Evolutionary conservation across 2,329 filamentous ascomycete genomes (phyloP).

Genomic region (Teratosphaeria destructans): DNA sequence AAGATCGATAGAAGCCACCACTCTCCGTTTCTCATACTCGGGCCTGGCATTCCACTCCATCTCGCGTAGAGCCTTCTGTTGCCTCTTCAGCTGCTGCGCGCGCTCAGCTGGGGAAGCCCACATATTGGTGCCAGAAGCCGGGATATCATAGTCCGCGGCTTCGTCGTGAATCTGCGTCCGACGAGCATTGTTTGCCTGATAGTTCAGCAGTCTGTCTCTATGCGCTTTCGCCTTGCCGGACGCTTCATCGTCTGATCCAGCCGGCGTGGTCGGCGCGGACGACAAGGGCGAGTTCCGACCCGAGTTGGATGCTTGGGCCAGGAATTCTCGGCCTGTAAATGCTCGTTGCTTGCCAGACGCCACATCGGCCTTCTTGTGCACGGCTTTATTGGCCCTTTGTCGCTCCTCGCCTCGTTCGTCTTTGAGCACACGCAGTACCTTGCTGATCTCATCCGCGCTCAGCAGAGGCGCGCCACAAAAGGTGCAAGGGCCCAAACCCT

Average conservation of each 20-base stretch:
- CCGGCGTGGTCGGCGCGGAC: slow-evolving; percentile 16
- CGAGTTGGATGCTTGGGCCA: slow-evolving; percentile 22
- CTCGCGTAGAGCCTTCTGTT: slow-evolving; percentile 73
- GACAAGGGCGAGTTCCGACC: slow-evolving; percentile 27
- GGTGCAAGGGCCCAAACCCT: slow-evolving; percentile 88
- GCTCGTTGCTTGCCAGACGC: slow-evolving; percentile 30
- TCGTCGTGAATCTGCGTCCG: slow-evolving; percentile 81
- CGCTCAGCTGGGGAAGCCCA: slow-evolving; percentile 80
- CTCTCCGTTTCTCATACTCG: slow-evolving; percentile 78
- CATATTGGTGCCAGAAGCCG: slow-evolving; percentile 53
- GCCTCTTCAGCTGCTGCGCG: slow-evolving; percentile 70
- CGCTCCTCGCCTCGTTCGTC: slow-evolving; percentile 80
- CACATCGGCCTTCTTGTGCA: slow-evolving; percentile 57
- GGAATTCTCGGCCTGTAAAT: slow-evolving; percentile 28
- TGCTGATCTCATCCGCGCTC: slow-evolving; percentile 61
- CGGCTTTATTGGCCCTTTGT: slow-evolving; percentile 68
- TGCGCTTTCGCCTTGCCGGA: slow-evolving; percentile 64
- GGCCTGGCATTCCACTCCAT: slow-evolving; percentile 77
- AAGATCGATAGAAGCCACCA: slow-evolving; percentile 77
- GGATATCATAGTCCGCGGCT: slow-evolving; percentile 62
- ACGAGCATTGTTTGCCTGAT: slow-evolving; percentile 75
- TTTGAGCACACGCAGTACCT: slow-evolving; percentile 72
- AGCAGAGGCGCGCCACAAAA: slow-evolving; percentile 73
- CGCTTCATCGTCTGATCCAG: slow-evolving; percentile 33
- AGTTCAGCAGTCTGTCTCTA: slow-evolving; percentile 67